Base-by-base conservation (phyloP, 2,329 filamentous ascomycete genomes). In the Botryosphaeria agaves region DNA sequence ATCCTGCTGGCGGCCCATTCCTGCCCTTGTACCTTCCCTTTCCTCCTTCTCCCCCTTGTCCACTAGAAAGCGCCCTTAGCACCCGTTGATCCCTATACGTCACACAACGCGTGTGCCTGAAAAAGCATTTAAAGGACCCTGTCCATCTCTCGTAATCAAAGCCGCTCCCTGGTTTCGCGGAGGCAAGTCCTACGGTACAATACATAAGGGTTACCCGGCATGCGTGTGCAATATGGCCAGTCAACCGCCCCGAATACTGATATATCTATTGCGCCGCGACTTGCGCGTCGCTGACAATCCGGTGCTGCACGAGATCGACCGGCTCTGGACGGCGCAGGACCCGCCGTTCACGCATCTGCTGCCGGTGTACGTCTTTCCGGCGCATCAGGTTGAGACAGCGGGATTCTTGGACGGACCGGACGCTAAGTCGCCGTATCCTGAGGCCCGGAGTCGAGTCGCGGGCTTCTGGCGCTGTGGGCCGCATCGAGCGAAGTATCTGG, bases 271-370 rank as follows among this genome's bases (percentile, higher is more conserved):
- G 20, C 70, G 79, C 26, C 70, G 74, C 40, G 81, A 87, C 47
- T 60, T 84, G 14, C 74, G 81, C 36, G 59, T 79, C 16, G 61
- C 68, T 17, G 80, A 87, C 51, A 85, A 85, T 43, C 78, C 78
- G 0, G 62, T 84, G 25, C 63, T 87, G 14, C 62, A 81, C 44
- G 58, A 64, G 34, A 51, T 65, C 5, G 52, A 57, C 16, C 48
- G 49, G n/a, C 38, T 63, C 53, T 42, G 57, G 66, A 29, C 56
- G 56, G 34, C 69, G 56, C 38, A 50, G 14, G 40, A 59, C 38
- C 44, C 45, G 18, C 50, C 55, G 35, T 47, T 50, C 52, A 79
- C 75, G 1, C 76, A 85, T 45, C 48, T 85, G 1, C 57, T 87
- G 1, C 80, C 80, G 5, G 52, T 83, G 24, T 81, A 74, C 44